Percentiles rank a stretch among this genome's conserved stretches.
phyloP scores from a whole-genome alignment of 2,329 filamentous ascomycete genomes.

The Cladorrhinum sp. region DNA sequence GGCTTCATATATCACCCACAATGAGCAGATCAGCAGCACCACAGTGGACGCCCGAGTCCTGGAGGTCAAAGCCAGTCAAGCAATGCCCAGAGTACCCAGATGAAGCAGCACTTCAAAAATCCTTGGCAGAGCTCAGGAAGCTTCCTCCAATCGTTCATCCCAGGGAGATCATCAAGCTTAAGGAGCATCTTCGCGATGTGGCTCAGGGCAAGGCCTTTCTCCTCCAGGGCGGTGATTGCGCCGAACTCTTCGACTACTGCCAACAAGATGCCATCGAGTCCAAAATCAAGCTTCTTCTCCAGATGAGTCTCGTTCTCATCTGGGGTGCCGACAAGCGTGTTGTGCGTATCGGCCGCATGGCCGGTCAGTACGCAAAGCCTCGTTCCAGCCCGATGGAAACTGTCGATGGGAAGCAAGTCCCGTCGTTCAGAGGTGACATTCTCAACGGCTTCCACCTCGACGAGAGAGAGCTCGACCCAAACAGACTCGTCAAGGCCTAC shows the following conservation, averaged over 20 bases:
- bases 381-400: conserved; percentile 84
- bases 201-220: conserved; percentile 89
- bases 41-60: conserved; percentile 62
- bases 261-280: conserved; percentile 84
- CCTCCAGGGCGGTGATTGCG: conserved; percentile 94
- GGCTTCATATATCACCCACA: background rate
- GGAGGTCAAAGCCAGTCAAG: conserved; percentile 75
- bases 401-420: conserved; percentile 74
- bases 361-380: conserved; percentile 96
- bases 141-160: conserved; percentile 79
- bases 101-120: conserved; percentile 53
- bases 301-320: conserved; percentile 95
- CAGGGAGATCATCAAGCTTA: conserved; percentile 75
- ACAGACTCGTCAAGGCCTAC: conserved; percentile 82
- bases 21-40: conserved; percentile 19
- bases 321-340: conserved; percentile 81
- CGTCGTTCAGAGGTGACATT: conserved; percentile 92
- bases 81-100: conserved; percentile 71
- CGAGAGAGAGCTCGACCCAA: conserved; percentile 78
- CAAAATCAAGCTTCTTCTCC: conserved; percentile 92
- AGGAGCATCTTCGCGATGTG: conserved; percentile 76
- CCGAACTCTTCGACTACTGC: conserved; percentile 97
- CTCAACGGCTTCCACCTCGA: conserved; percentile 80
- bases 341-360: conserved; percentile 92
- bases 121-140: conserved; percentile 61